These are phyloP conservation scores for Termitomyces bulborhizus DNA, from an alignment of 768 basidiomycete genomes.

Conservation along the genomic window DNA sequence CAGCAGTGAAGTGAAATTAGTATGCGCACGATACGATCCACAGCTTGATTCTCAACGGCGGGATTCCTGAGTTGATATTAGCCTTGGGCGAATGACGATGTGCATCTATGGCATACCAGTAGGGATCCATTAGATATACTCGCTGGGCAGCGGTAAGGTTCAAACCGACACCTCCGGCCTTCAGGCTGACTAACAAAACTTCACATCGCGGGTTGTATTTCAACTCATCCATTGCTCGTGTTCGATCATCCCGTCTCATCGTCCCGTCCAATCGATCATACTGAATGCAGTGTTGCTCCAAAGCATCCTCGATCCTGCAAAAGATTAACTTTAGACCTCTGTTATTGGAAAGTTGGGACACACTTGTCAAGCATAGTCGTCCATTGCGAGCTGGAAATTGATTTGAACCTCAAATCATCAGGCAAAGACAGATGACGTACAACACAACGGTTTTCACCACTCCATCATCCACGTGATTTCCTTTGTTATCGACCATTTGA, in stretches of 20 bases:
- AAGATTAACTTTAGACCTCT: slow-evolving; percentile 7
- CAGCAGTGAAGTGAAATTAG: background rate
- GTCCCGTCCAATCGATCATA: slow-evolving; percentile 95
- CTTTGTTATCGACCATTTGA: slow-evolving; percentile 71
- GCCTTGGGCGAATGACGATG: background rate
- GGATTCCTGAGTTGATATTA: slow-evolving; percentile 66
- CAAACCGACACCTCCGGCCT: slow-evolving; percentile 95
- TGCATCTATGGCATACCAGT: slow-evolving; percentile 52
- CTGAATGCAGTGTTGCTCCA: slow-evolving; percentile 74
- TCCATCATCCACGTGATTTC: slow-evolving; percentile 63
- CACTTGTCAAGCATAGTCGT: slow-evolving; percentile 91
- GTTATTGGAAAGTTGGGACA: slow-evolving; percentile 16
- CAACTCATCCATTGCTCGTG: slow-evolving; percentile 85
- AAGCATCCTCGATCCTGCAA: slow-evolving; percentile 78
- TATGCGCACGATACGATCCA: slow-evolving; percentile 85
- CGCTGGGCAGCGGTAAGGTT: slow-evolving; percentile 93
- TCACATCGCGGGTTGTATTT: slow-evolving; percentile 89
- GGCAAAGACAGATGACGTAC: slow-evolving; percentile 40
- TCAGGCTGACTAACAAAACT: slow-evolving; percentile 90
- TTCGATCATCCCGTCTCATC: slow-evolving; percentile 95
- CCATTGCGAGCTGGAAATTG: slow-evolving; percentile 74
- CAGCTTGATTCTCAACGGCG: slow-evolving; percentile 95
- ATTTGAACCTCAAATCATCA: slow-evolving; percentile 7
- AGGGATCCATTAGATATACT: slow-evolving; percentile 95
- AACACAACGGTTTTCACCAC: slow-evolving; percentile 92